phyloP scores from a whole-genome alignment of 2,329 filamentous ascomycete species.

The Nothomitra cinnamomea region DNA sequence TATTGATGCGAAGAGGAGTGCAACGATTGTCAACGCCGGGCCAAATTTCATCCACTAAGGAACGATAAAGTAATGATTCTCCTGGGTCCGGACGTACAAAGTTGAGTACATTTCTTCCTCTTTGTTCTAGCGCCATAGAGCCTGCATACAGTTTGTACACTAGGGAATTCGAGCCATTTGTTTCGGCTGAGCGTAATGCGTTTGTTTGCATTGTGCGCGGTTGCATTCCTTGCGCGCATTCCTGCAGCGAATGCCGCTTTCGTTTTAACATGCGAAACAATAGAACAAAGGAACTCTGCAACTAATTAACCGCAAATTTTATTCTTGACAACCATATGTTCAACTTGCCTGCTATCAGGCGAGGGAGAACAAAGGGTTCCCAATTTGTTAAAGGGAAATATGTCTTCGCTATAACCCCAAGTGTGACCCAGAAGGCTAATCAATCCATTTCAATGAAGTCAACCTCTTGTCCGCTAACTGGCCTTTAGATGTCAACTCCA shows the following conservation, averaged over 20 bases:
- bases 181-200: slow-evolving; percentile 2
- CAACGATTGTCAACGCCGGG: slow-evolving; percentile 47
- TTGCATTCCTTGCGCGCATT: slow-evolving; percentile 1
- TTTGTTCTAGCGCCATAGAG: neutral
- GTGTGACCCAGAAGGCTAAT: neutral
- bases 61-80: neutral
- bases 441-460: neutral
- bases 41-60: slow-evolving; percentile 45
- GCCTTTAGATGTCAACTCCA: neutral
- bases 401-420: neutral
- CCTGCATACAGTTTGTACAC: slow-evolving; percentile 2
- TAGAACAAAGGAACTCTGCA: slow-evolving; percentile 2
- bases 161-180: neutral
- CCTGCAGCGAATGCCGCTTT: neutral
- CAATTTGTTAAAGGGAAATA: neutral
- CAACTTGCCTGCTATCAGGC: neutral
- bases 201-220: slow-evolving; percentile 1
- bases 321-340: neutral
- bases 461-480: neutral
- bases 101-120: neutral
- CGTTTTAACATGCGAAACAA: slow-evolving; percentile 1
- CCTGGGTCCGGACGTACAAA: neutral
- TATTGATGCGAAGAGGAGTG: slow-evolving; percentile 66
- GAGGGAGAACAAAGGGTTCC: slow-evolving; percentile 1
- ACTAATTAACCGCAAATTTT: neutral